These are phyloP conservation scores for Fusarium concolor DNA, from an alignment of 2,329 filamentous ascomycete genomes.

Conservation along the genomic window DNA sequence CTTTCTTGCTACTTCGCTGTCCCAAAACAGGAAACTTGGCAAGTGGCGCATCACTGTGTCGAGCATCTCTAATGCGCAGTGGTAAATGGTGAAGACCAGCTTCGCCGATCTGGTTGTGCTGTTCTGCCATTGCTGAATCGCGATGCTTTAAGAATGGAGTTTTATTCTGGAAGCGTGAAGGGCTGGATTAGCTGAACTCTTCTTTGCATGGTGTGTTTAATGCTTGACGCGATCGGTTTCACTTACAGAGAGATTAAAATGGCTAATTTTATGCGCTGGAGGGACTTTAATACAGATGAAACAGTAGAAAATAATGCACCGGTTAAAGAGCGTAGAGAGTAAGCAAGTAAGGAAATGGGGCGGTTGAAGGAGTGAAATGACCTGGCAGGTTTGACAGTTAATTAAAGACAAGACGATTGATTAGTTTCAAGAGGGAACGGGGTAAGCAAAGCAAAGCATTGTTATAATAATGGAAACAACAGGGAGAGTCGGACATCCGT, in stretches of 20 bases:
- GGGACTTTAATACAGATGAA: not conserved
- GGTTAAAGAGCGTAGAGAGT: constrained; percentile 10
- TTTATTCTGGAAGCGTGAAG: constrained; percentile 7
- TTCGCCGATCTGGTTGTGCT: constrained; percentile 22
- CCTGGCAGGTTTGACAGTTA: not conserved
- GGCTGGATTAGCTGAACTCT: not conserved
- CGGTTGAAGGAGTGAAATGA: constrained; percentile 22
- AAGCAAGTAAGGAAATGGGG: not conserved
- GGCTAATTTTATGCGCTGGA: not conserved
- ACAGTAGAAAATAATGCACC: not conserved
- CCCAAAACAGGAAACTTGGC: constrained; percentile 37
- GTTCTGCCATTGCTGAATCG: constrained; percentile 37
- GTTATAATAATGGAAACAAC: constrained; percentile 28
- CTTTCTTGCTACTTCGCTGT: constrained; percentile 32
- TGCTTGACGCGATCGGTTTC: not conserved
- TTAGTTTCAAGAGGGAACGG: not conserved
- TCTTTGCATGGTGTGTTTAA: not conserved
- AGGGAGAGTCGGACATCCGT: constrained; percentile 8
- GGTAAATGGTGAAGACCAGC: constrained; percentile 47
- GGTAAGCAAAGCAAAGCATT: constrained; percentile 4
- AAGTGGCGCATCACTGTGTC: constrained; percentile 12
- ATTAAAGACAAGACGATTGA: not conserved
- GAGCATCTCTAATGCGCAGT: constrained; percentile 24
- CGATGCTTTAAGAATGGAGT: not conserved
- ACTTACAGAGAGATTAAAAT: constrained; percentile 18